Percentiles rank a stretch among this genome's conserved stretches.
Evolutionary conservation across 352 stramenopile species (phyloP).

Genomic region (Phytophthora constricta): DNA sequence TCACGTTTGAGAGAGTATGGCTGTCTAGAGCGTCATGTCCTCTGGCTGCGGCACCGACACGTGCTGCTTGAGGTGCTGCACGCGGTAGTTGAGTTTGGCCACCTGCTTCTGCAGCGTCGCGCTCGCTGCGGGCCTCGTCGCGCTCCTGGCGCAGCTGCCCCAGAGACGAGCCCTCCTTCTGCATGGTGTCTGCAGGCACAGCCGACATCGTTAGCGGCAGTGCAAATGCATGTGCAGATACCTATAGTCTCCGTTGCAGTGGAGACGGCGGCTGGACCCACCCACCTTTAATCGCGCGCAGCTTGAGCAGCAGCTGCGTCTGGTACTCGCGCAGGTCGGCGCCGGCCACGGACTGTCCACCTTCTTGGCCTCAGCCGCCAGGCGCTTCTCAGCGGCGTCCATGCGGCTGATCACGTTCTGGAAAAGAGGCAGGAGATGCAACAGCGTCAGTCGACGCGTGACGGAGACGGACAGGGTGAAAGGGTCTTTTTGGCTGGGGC

Average conservation of each 20-base stretch:
- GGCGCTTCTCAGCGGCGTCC: conserved; percentile 52
- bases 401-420: conserved; percentile 62
- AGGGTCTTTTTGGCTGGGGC: conserved; percentile 1
- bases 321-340: conserved; percentile 77
- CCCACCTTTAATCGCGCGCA: conserved; percentile 65
- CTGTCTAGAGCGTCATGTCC: too few relatives aligned
- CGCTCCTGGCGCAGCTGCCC: conserved; percentile 70
- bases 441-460: not conserved
- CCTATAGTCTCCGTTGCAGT: too few relatives aligned
- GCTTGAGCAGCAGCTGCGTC: conserved; percentile 61
- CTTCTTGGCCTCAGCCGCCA: conserved; percentile 40
- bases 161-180: conserved; percentile 63
- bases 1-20: too few relatives aligned
- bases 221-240: too few relatives aligned
- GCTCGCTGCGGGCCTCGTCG: conserved; percentile 61
- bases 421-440: conserved; percentile 2
- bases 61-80: conserved; percentile 80
- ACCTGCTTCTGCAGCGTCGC: conserved; percentile 77
- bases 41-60: conserved; percentile 62
- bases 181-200: conserved; percentile 59
- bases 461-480: not conserved
- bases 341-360: conserved; percentile 60
- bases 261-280: too few relatives aligned
- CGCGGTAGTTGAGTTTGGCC: conserved; percentile 80
- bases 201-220: too few relatives aligned